These are phyloP conservation scores for Alliaria petiolata DNA, from an alignment of 345 rosid species.

Conservation along the genomic window DNA sequence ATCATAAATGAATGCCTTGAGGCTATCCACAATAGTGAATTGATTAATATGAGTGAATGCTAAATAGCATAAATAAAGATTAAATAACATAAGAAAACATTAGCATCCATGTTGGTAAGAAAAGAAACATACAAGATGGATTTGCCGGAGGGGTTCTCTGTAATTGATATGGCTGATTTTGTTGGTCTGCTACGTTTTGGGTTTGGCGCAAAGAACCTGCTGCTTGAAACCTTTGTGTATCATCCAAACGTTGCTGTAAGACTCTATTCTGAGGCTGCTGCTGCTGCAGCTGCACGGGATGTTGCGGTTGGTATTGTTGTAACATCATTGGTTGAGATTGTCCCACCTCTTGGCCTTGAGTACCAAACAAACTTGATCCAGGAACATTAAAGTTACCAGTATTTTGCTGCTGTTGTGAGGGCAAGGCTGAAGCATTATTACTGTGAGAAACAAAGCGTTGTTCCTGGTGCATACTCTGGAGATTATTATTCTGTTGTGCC, in stretches of 20 bases:
- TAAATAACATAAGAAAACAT: background rate
- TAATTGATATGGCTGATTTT: constrained; percentile 60
- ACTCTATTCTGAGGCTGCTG: constrained; percentile 40
- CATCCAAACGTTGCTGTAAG: constrained; percentile 49
- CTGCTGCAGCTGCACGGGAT: constrained; percentile 42
- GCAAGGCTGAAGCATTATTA: constrained; percentile 47
- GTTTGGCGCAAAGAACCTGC: constrained; percentile 52
- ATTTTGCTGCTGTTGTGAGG: constrained; percentile 44
- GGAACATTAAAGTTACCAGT: constrained; percentile 40
- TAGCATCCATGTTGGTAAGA: background rate
- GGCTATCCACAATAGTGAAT: background rate
- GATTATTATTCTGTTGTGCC: constrained; percentile 42
- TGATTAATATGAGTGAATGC: background rate
- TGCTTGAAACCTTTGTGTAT: constrained; percentile 57
- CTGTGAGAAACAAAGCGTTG: constrained; percentile 50
- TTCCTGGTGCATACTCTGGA: constrained; percentile 41
- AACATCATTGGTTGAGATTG: constrained; percentile 56
- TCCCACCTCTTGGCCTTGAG: constrained; percentile 52
- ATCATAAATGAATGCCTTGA: too few relatives aligned
- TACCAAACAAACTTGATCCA: constrained; percentile 37
- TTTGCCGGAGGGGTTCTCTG: constrained; percentile 54
- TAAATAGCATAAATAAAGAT: too few relatives aligned
- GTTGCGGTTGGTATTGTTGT: constrained; percentile 54
- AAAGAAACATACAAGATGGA: constrained; percentile 47
- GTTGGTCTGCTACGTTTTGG: constrained; percentile 55